Evolutionary conservation across 768 basidiomycete species (phyloP), one percentile per base, ranked within the genome.

Genomic region (Russula earlei): DNA sequence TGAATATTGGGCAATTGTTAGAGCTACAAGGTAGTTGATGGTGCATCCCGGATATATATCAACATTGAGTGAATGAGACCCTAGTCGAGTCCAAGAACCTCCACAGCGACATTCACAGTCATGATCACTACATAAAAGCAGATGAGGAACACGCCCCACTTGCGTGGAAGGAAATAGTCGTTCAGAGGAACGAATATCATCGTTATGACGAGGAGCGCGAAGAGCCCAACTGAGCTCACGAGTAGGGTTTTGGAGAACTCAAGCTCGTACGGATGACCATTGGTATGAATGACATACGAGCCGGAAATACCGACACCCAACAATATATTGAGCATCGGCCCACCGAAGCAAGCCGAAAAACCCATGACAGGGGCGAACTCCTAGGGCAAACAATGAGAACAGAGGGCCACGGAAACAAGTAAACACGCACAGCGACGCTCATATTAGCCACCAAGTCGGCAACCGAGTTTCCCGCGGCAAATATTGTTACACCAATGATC

Each of bases 361-460:
- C 87, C 92, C 93, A 94, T 96, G 65, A 91, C 82, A 37, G 84
- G 93, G 36, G 86, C 91, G 68, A 92, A 94, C 17, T 81, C 82
- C 83, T 87, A 55, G 1, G 41, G 17, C 15, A 34, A 31, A 11
- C 12, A n/a, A n/a, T 22, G 20, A 46, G 40, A 19, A 33, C 29
- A 27, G 19, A 31, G 33, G 6, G 50, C 54, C 12, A 37, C 25
- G 11, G 38, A 8, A 41, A 6, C 34, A 38, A 22, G 24, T 27
- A 48, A 56, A 40, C 3, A 75, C 81, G 52, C 71, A 82, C 87
- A 20, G 95, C 95, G 10, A 98, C 91, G 50, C 88, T 92, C 75
- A 91, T 89, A 70, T 98, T 97, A 20, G 96, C 95, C 6, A 99
- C 94, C 20, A 97, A 80, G 70, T 99, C 96, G 0, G 94, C 95